Percentiles rank a stretch among this genome's conserved stretches.
Conservation (phyloP, 805 yeast species). For the Maudiozyma turicensis region DNA sequence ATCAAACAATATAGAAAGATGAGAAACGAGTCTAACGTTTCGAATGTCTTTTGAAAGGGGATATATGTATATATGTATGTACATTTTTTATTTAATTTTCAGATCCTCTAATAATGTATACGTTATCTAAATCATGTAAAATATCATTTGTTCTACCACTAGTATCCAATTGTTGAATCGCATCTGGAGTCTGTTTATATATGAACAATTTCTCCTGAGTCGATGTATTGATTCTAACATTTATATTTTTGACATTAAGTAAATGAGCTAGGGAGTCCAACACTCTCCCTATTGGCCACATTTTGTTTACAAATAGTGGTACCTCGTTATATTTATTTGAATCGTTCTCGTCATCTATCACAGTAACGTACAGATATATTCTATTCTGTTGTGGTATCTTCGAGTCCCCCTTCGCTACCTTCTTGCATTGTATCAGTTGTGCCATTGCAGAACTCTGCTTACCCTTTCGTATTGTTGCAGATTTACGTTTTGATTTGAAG, state of each 20-base stretch:
- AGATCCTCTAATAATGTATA: slow-evolving; percentile 24
- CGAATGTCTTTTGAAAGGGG: not conserved
- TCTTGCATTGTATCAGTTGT: slow-evolving; percentile 13
- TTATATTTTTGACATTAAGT: slow-evolving; percentile 17
- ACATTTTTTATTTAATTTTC: not conserved
- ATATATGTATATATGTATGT: not conserved
- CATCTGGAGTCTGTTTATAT: slow-evolving; percentile 9
- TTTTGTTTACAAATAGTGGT: slow-evolving; percentile 19
- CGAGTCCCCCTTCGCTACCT: slow-evolving; percentile 20
- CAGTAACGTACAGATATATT: slow-evolving; percentile 16
- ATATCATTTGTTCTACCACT: slow-evolving; percentile 14
- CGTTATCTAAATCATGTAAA: slow-evolving; percentile 16
- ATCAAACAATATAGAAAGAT: not conserved
- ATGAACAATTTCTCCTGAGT: slow-evolving; percentile 19
- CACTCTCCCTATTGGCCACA: slow-evolving; percentile 28
- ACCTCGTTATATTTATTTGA: slow-evolving; percentile 6
- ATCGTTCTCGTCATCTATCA: slow-evolving; percentile 4
- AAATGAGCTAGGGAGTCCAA: slow-evolving; percentile 23
- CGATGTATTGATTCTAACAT: slow-evolving; percentile 9
- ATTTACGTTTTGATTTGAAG: slow-evolving; percentile 10
- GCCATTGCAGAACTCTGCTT: slow-evolving; percentile 6
- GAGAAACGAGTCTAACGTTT: not conserved
- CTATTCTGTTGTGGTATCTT: slow-evolving; percentile 21
- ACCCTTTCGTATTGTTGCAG: too few species aligned
- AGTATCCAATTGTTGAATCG: slow-evolving; percentile 5